Evolutionary conservation across 768 basidiomycete genomes (phyloP), one percentile per base, ranked within the genome.

Genomic region (Amanita pallidorosea): DNA sequence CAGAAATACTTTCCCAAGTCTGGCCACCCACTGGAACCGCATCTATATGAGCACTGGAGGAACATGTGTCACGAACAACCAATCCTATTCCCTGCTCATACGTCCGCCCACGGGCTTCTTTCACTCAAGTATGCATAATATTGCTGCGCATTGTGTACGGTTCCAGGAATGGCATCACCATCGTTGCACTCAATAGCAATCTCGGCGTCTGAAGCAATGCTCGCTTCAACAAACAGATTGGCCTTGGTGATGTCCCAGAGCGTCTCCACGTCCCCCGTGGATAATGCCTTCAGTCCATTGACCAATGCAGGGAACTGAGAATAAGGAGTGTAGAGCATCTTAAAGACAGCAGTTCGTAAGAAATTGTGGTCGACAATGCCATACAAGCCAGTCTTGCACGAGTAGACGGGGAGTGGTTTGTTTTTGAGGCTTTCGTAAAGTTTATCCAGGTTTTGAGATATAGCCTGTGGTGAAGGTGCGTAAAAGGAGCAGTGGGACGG

Each of bases 401-500:
- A 61, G 31, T 55, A 58, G 29, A 72, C 63, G 0, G 72, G 66
- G 1, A 72, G 42, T 0, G 74, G 73, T 1, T 56, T 58, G 7
- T 27, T 6, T 31, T 49, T 29, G 13, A 40, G 13, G n/a, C 15
- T 29, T 1, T 63, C 60, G 45, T 66, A 68, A 1, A 74, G 53
- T 1, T 47, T 48, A 1, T 67, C 67, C 4, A 73, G 57, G 35
- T 72, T 73, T 9, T 57, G 57, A 2, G 58, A 53, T 18, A 74
- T 67, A 2, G 62, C 60, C 0, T 57, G 56, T 1, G 72, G 56
- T 1, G 64, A 64, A 0, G 68, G 60, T 7, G 70, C 66, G 56
- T 66, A 70, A 58, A 74, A 72, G 4, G 67, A 43, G 53, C 73
- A 74, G 4, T 37, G 45, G 6, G 50, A 36, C 0, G 68, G 67